Percentiles rank a stretch among this genome's conserved stretches.
phyloP scores from a whole-genome alignment of 768 basidiomycete species.

The Mycena haematopus region DNA sequence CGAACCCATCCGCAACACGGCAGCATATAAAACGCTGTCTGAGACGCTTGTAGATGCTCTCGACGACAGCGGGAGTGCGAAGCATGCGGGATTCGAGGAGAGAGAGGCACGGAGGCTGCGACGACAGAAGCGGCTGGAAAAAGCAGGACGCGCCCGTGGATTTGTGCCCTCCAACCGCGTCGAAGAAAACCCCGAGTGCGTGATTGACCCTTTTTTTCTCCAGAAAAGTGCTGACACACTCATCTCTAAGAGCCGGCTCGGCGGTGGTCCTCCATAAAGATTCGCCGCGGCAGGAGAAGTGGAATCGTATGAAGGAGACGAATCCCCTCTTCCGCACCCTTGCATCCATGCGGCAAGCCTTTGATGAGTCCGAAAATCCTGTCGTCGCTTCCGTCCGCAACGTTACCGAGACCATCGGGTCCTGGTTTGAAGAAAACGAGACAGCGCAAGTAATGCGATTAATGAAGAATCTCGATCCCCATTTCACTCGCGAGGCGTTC shows the following conservation, averaged over 20 bases:
- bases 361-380: conserved; percentile 93
- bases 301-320: conserved; percentile 80
- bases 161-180: conserved; percentile 59
- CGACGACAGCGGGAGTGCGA: conserved; percentile 91
- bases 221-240: background rate
- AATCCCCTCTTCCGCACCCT: conserved; percentile 77
- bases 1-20: conserved; percentile 96
- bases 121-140: conserved; percentile 80
- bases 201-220: conserved; percentile 23
- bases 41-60: conserved; percentile 92
- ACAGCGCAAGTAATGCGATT: conserved; percentile 91
- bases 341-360: conserved; percentile 66
- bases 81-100: conserved; percentile 96
- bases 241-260: conserved; percentile 72
- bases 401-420: conserved; percentile 84
- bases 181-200: conserved; percentile 83
- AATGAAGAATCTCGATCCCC: conserved; percentile 89
- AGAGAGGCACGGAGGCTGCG: conserved; percentile 87
- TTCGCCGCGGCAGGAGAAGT: conserved; percentile 77
- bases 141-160: conserved; percentile 78
- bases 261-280: conserved; percentile 86
- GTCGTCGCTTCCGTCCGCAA: conserved; percentile 80
- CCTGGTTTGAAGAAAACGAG: conserved; percentile 97
- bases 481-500: conserved; percentile 85
- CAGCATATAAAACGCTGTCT: conserved; percentile 89